A percentile compares a stretch with the other conserved stretches of the same genome.
Conservation (phyloP, 73 alveolate species). For the Paramecium bursaria region DNA sequence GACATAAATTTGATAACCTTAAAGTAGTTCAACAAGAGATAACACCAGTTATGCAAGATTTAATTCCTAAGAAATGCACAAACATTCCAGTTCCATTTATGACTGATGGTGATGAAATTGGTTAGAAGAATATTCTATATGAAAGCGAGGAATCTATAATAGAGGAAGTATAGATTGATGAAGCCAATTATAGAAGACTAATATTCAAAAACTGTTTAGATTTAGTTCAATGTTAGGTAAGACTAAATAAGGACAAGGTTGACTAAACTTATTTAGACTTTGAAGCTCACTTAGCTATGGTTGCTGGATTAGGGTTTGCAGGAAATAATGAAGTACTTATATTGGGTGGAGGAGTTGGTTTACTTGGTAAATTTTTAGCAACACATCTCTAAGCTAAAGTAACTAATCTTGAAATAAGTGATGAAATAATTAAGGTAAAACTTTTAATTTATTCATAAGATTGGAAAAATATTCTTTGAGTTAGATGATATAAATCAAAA, state of each 20-base stretch:
- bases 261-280: slow-evolving; percentile 66
- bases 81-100: slow-evolving; percentile 67
- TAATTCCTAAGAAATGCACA: slow-evolving; percentile 66
- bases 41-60: slow-evolving; percentile 43
- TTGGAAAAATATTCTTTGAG: slow-evolving; percentile 59
- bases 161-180: slow-evolving; percentile 61
- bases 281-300: slow-evolving; percentile 66
- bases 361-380: slow-evolving; percentile 50
- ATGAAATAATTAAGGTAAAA: slow-evolving; percentile 50
- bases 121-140: slow-evolving; percentile 55
- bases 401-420: slow-evolving; percentile 62
- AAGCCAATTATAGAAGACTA: slow-evolving; percentile 61
- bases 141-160: slow-evolving; percentile 61
- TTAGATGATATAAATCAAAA: slow-evolving; percentile 48
- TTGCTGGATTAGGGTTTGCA: slow-evolving; percentile 63
- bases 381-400: slow-evolving; percentile 56
- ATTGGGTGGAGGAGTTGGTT: slow-evolving; percentile 68
- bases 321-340: slow-evolving; percentile 59
- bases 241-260: slow-evolving; percentile 47
- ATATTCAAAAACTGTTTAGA: slow-evolving; percentile 53
- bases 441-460: no score
- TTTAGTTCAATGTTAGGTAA: slow-evolving; percentile 56
- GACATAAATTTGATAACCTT: slow-evolving; percentile 53
- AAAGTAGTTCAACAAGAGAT: slow-evolving; percentile 58
- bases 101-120: slow-evolving; percentile 72